Conservation (phyloP, 2,329 filamentous ascomycete genomes). For the Drechslerella dactyloides region DNA sequence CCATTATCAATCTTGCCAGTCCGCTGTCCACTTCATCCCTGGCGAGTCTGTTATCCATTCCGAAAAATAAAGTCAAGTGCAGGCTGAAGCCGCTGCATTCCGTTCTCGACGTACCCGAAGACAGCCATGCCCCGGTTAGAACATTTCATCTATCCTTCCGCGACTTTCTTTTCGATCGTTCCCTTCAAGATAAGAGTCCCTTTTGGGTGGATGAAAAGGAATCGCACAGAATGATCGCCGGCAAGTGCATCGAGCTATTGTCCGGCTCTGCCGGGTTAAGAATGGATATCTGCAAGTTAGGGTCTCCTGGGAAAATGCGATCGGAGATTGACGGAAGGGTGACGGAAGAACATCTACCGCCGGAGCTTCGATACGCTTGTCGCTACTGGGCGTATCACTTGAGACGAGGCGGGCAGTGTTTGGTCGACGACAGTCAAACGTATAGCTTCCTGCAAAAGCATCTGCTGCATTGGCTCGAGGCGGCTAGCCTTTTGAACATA, state of each 20-base stretch:
- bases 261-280: constrained; percentile 51
- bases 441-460: constrained; percentile 15
- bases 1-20: constrained; percentile 23
- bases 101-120: constrained; percentile 17
- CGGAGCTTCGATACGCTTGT: constrained; percentile 57
- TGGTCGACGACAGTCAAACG: constrained; percentile 34
- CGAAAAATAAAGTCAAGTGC: background rate
- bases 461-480: constrained; percentile 30
- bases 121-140: too few species aligned
- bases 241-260: constrained; percentile 56
- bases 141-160: too few species aligned
- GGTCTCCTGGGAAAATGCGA: constrained; percentile 41
- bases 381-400: constrained; percentile 58
- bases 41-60: constrained; percentile 14
- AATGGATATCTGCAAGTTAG: constrained; percentile 55
- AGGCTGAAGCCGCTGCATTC: constrained; percentile 21
- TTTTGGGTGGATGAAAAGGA: constrained; percentile 8
- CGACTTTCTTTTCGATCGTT: too few species aligned
- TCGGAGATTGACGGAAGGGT: constrained; percentile 47
- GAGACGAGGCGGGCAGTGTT: constrained; percentile 54
- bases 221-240: constrained; percentile 6
- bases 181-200: too few species aligned
- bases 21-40: constrained; percentile 16
- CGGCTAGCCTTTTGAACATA: constrained; percentile 13
- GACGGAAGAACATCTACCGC: constrained; percentile 55